A percentile compares a stretch with the other conserved stretches of the same genome.
phyloP scores from a whole-genome alignment of 352 stramenopile species.

The Pythium pectinolyticum region DNA sequence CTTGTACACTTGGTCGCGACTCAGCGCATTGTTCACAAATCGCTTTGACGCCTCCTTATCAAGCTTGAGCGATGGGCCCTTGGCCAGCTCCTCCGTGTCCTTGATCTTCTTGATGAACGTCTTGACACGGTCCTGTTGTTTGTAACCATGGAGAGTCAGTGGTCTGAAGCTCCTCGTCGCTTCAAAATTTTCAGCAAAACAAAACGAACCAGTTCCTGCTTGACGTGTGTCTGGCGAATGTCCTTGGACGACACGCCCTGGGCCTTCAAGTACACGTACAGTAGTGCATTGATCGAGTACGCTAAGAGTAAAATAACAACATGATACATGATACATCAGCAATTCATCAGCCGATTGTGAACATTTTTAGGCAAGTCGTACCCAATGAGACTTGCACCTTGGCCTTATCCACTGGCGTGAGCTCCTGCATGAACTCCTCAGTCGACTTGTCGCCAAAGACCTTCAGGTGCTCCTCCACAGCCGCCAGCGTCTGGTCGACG shows the following conservation, averaged over 20 bases:
- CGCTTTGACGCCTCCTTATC: slow-evolving; percentile 81
- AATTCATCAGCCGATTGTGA: too few relatives aligned
- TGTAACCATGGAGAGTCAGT: neutral
- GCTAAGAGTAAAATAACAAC: slow-evolving; percentile 31
- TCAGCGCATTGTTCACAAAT: slow-evolving; percentile 84
- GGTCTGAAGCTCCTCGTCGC: neutral
- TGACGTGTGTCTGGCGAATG: slow-evolving; percentile 87
- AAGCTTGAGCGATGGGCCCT: slow-evolving; percentile 71
- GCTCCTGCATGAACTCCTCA: slow-evolving; percentile 56
- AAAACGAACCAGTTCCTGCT: slow-evolving; percentile 74
- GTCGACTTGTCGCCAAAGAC: slow-evolving; percentile 55
- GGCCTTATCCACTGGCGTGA: slow-evolving; percentile 71
- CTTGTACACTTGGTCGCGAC: slow-evolving; percentile 81
- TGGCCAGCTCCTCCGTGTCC: slow-evolving; percentile 79
- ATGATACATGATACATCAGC: too few relatives aligned
- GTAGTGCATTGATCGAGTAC: slow-evolving; percentile 84
- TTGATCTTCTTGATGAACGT: slow-evolving; percentile 90
- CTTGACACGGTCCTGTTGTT: slow-evolving; percentile 76
- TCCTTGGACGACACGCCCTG: slow-evolving; percentile 87
- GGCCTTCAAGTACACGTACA: slow-evolving; percentile 88
- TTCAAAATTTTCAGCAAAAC: neutral
- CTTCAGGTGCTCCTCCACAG: slow-evolving; percentile 70
- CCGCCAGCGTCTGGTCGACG: slow-evolving; percentile 78
- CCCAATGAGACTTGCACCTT: slow-evolving; percentile 84
- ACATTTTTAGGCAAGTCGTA: slow-evolving; percentile 24